These are phyloP conservation scores for Selenicereus undatus DNA, from an alignment of 148 eudicot species.

Conservation along the genomic window DNA sequence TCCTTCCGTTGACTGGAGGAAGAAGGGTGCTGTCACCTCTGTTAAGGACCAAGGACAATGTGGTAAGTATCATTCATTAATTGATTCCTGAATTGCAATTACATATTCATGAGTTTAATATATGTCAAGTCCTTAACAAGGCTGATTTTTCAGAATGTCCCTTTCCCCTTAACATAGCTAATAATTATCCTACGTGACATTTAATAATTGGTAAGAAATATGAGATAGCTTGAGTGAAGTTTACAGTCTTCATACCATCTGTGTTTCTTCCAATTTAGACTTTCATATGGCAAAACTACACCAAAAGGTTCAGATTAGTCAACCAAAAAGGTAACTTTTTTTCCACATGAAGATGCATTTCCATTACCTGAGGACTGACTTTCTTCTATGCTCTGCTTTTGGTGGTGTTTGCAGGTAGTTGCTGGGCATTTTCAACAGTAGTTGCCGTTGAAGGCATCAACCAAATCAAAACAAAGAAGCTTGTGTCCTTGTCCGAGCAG, in stretches of 20 bases:
- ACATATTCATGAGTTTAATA: neutral
- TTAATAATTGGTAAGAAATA: neutral
- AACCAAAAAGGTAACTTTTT: constrained; percentile 10
- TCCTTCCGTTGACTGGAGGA: constrained; percentile 76
- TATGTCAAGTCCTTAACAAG: neutral
- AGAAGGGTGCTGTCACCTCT: constrained; percentile 63
- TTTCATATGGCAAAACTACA: neutral
- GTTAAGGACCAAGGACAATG: constrained; percentile 92
- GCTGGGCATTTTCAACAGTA: constrained; percentile 96
- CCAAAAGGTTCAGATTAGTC: neutral
- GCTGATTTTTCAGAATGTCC: too few relatives aligned
- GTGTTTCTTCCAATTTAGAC: neutral
- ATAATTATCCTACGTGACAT: neutral
- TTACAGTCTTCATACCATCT: neutral
- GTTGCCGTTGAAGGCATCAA: constrained; percentile 85
- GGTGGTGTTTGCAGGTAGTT: constrained; percentile 56
- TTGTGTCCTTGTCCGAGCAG: constrained; percentile 81
- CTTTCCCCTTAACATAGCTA: neutral
- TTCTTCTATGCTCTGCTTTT: neutral
- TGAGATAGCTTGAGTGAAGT: neutral
- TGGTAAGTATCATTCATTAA: constrained; percentile 39
- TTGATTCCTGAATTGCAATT: neutral
- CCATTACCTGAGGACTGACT: neutral
- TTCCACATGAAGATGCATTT: neutral
- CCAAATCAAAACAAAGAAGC: constrained; percentile 71